A percentile compares a stretch with the other conserved stretches of the same genome.
phyloP scores from a whole-genome alignment of 2,329 filamentous ascomycete genomes.

The Myrmaecium sp. region DNA sequence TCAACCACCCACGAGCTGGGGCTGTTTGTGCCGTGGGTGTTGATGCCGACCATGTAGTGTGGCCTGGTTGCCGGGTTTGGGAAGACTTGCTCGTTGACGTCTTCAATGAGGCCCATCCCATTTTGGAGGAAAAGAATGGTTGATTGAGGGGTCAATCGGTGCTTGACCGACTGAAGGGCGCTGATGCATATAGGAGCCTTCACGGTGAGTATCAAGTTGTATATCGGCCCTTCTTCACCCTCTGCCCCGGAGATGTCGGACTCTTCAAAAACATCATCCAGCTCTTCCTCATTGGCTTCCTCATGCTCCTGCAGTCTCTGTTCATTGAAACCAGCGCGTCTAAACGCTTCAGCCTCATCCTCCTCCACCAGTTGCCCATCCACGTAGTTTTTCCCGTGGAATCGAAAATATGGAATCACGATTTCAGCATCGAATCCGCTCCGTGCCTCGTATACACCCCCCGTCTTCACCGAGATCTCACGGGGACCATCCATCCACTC shows the following conservation, averaged over 20 bases:
- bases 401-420: slow-evolving; percentile 16
- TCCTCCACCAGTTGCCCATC: slow-evolving; percentile 15
- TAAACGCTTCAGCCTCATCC: slow-evolving; percentile 4
- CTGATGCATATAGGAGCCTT: slow-evolving; percentile 55
- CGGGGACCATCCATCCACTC: slow-evolving; percentile 29
- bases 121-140: slow-evolving; percentile 65
- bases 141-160: slow-evolving; percentile 48
- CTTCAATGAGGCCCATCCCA: slow-evolving; percentile 70
- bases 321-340: no score
- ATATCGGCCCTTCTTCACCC: slow-evolving; percentile 33
- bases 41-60: slow-evolving; percentile 56
- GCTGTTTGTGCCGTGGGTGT: slow-evolving; percentile 39
- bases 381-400: no score
- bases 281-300: neutral
- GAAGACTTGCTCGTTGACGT: slow-evolving; percentile 56
- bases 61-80: slow-evolving; percentile 48
- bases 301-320: no score
- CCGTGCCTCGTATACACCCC: slow-evolving; percentile 22
- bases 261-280: neutral
- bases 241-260: neutral
- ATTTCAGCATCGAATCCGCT: slow-evolving; percentile 31
- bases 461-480: slow-evolving; percentile 29
- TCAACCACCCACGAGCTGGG: slow-evolving; percentile 33
- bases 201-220: slow-evolving; percentile 60
- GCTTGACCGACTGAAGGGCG: slow-evolving; percentile 47